These are phyloP conservation scores for Melampsora larici-populina DNA, from an alignment of 1,284 basidiomycete genomes.

Conservation along the genomic window DNA sequence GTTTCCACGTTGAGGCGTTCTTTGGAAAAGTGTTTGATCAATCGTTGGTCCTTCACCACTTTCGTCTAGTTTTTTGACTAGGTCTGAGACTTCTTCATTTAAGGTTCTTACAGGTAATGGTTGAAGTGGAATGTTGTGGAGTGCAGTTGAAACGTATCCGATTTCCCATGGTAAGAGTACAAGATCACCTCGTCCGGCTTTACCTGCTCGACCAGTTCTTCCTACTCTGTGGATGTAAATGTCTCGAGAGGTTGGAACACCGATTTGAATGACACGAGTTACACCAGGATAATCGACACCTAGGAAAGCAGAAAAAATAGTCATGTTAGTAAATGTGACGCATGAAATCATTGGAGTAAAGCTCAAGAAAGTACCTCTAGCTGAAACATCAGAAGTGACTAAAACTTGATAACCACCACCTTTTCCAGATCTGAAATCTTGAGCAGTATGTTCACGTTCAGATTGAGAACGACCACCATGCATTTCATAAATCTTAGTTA, in stretches of 20 bases:
- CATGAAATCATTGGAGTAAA: too few relatives aligned
- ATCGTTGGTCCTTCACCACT: constrained; percentile 53
- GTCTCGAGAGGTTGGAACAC: constrained; percentile 68
- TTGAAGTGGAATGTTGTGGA: constrained; percentile 71
- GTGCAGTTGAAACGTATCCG: constrained; percentile 66
- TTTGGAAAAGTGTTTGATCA: constrained; percentile 17
- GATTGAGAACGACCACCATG: constrained; percentile 75
- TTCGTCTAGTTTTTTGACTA: constrained; percentile 61
- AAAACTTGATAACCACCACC: constrained; percentile 45
- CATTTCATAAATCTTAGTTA: constrained; percentile 71
- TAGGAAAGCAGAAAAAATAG: not conserved
- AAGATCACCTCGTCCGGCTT: constrained; percentile 75
- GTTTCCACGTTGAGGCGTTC: constrained; percentile 28
- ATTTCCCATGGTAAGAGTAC: constrained; percentile 79
- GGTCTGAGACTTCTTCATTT: constrained; percentile 58
- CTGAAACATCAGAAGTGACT: constrained; percentile 57
- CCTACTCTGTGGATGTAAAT: constrained; percentile 91
- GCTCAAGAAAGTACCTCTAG: constrained; percentile 48
- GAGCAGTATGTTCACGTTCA: constrained; percentile 65
- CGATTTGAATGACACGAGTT: constrained; percentile 88
- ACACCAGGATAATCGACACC: constrained; percentile 64
- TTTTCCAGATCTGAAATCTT: constrained; percentile 65
- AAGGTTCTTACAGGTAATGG: constrained; percentile 62
- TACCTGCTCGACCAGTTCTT: constrained; percentile 75
- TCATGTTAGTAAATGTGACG: not conserved